phyloP scores from a whole-genome alignment of 1,139 yeast species.

The Nadsonia commutata region DNA sequence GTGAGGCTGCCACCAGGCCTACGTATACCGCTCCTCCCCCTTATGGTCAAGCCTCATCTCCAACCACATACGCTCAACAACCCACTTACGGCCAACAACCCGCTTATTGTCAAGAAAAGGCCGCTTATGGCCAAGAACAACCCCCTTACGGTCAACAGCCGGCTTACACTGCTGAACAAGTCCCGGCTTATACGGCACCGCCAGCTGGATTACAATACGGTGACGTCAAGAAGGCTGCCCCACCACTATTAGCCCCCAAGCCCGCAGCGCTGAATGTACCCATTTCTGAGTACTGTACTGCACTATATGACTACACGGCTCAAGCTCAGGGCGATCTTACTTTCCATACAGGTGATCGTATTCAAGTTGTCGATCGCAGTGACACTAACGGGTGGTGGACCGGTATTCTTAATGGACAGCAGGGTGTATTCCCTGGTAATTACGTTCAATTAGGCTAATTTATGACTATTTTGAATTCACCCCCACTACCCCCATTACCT shows the following conservation, averaged over 20 bases:
- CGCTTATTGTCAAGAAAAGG: constrained; percentile 8
- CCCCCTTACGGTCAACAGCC: constrained; percentile 3
- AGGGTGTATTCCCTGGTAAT: constrained; percentile 92
- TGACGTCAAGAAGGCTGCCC: neutral
- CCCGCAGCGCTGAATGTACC: constrained; percentile 12
- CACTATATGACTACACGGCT: constrained; percentile 62
- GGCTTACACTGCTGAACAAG: neutral
- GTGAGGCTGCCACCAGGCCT: constrained; percentile 4
- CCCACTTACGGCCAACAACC: constrained; percentile 5
- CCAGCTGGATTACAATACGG: neutral
- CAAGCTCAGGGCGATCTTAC: constrained; percentile 83
- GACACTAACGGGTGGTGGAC: constrained; percentile 98
- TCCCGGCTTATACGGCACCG: neutral
- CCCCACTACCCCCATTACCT: neutral
- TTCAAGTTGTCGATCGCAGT: constrained; percentile 70
- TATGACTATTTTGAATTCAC: too few species aligned
- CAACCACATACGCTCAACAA: constrained; percentile 10
- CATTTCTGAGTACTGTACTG: constrained; percentile 47
- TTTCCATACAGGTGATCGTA: constrained; percentile 76
- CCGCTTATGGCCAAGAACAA: constrained; percentile 9
- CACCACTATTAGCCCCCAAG: neutral
- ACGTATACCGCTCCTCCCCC: constrained; percentile 8
- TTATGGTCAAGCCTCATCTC: constrained; percentile 10
- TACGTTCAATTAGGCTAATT: constrained; percentile 48
- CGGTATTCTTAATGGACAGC: constrained; percentile 67